Conservation (phyloP, 495 filamentous ascomycete species). For the Penicillium pulvis region DNA sequence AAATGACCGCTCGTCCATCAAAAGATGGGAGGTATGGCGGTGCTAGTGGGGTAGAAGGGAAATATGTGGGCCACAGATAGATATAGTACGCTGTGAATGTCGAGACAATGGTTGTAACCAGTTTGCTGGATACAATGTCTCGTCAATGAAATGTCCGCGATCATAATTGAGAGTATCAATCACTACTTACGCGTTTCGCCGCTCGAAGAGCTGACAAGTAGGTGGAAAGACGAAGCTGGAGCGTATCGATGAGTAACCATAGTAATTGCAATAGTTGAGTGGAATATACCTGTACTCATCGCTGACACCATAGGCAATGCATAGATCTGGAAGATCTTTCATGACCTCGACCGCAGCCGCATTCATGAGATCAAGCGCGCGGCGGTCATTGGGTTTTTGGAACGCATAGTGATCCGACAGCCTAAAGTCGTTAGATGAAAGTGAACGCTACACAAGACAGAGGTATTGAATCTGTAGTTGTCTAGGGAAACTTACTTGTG, state of each 20-base stretch:
- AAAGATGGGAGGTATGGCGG: constrained; percentile 77
- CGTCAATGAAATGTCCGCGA: neutral
- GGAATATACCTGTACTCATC: constrained; percentile 80
- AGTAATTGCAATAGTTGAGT: neutral
- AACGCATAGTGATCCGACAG: constrained; percentile 82
- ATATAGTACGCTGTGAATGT: constrained; percentile 94
- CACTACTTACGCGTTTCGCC: constrained; percentile 69
- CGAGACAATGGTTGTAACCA: constrained; percentile 86
- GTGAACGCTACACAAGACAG: neutral
- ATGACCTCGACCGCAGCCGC: constrained; percentile 80
- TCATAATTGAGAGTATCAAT: neutral
- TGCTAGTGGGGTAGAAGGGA: constrained; percentile 66
- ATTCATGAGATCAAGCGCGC: constrained; percentile 93
- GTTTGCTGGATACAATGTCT: constrained; percentile 58
- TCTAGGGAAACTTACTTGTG: constrained; percentile 65
- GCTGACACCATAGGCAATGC: constrained; percentile 86
- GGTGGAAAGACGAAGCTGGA: constrained; percentile 88
- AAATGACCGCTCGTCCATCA: constrained; percentile 87
- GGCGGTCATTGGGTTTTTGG: constrained; percentile 86
- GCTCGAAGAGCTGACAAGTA: constrained; percentile 77
- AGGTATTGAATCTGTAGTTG: too few relatives aligned
- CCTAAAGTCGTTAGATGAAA: constrained; percentile 36
- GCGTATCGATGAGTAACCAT: neutral
- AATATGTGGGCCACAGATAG: constrained; percentile 74
- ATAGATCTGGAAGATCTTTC: constrained; percentile 80